Base-by-base conservation (phyloP, 257 asterid species). In the Gardenia jasminoides region DNA sequence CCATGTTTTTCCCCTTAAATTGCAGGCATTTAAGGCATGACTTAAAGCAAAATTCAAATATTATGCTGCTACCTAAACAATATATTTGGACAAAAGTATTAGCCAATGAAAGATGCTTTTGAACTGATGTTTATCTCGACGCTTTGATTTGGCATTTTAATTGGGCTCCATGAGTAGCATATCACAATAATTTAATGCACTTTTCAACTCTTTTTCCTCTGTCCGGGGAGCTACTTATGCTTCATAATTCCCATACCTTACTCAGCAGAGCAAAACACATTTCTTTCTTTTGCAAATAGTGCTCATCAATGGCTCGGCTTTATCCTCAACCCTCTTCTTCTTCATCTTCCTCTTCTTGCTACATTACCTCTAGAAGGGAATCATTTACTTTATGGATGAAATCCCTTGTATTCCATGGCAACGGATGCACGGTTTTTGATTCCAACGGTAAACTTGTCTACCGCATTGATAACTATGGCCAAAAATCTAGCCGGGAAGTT, bases 381-480 rank as follows among this genome's bases (percentile, higher is more conserved):
- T 59, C 80, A 6, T 89, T 88, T 72, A 92, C 96, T 1, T 56
- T 92, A 69, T 91, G 92, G 97, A 86, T 91, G 96, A 92, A 89
- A 76, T 92, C 97, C 10, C 90, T 92, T 6, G 88, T 92, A 54
- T 79, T 85, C 76, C 85, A 88, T 28, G 85, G 94, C 78, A 85
- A 89, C 79, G 96, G 96, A 0, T 92, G 93, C 83, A 82, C 93
- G 0, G 93, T 89, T 70, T 92, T 72, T 73, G 84, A 85, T 56
- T 84, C 92, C 1, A 67, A 85, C 17, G 93, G 97, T 3, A 54
- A 78, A 1, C 80, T 90, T 50, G 83, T 86, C 7, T 88, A 87
- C 78, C 88, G 97, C 1, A 89, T 91, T 12, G 96, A 92, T 72
- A 92, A 91, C 64, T 92, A 92, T 65, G 86, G 82, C 70, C 62